These are phyloP conservation scores for Flaveria sonorensis DNA, from an alignment of 129 eudicot species.

Conservation along the genomic window DNA sequence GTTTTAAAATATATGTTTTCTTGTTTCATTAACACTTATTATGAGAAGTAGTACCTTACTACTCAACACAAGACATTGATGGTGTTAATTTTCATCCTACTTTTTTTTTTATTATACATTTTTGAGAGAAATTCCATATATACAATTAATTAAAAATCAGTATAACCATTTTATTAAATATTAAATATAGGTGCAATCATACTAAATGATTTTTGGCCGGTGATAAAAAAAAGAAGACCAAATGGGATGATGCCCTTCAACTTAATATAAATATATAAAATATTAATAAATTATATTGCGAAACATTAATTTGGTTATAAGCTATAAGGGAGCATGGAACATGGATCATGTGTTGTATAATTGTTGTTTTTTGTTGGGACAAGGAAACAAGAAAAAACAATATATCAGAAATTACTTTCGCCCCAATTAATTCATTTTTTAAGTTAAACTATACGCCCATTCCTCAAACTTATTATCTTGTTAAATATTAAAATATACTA, in stretches of 20 bases:
- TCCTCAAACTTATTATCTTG: constrained; percentile 27
- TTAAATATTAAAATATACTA: neutral
- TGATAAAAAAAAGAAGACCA: constrained; percentile 18
- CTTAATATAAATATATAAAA: neutral
- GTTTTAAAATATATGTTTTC: no score
- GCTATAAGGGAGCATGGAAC: constrained; percentile 41
- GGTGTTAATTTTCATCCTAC: no score
- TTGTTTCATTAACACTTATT: no score
- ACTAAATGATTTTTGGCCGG: constrained; percentile 27
- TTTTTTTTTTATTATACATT: no score
- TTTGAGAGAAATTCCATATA: neutral
- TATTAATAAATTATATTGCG: neutral
- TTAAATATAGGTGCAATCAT: neutral
- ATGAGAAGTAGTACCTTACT: no score
- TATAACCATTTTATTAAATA: neutral
- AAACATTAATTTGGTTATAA: constrained; percentile 32
- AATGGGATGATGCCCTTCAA: constrained; percentile 27
- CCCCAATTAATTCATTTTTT: constrained; percentile 9
- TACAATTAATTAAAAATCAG: neutral
- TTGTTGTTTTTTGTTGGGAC: constrained; percentile 40
- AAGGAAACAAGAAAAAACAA: constrained; percentile 42
- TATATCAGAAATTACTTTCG: constrained; percentile 35
- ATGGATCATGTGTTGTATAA: constrained; percentile 43
- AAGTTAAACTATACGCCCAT: constrained; percentile 21
- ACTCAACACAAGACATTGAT: no score